phyloP scores from a whole-genome alignment of 208 protist species.

The Acanthamoeba lenticulata region DNA sequence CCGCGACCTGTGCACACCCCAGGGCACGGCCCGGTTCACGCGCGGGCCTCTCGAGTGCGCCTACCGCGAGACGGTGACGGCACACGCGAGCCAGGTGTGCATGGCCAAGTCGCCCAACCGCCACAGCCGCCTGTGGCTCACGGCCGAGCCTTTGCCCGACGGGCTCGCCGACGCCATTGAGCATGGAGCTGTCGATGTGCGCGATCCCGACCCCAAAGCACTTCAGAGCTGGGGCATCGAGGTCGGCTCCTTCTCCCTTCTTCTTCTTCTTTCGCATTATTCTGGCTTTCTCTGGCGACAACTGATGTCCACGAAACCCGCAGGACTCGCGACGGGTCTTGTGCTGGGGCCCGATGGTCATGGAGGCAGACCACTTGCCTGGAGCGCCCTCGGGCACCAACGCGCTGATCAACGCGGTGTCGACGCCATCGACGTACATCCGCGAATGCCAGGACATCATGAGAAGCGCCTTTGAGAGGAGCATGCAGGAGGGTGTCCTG shows the following conservation, averaged over 20 bases:
- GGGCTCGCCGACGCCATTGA: slow-evolving; percentile 94
- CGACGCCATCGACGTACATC: slow-evolving; percentile 96
- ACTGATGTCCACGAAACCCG: no score
- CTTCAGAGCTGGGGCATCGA: background rate
- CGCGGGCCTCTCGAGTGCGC: slow-evolving; percentile 97
- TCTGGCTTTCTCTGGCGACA: background rate
- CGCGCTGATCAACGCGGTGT: slow-evolving; percentile 89
- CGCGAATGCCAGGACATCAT: slow-evolving; percentile 98
- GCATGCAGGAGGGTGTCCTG: slow-evolving; percentile 94
- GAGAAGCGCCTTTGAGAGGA: slow-evolving; percentile 95
- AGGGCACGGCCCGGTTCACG: slow-evolving; percentile 91
- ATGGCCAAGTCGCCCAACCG: slow-evolving; percentile 99
- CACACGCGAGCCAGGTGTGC: slow-evolving; percentile 80
- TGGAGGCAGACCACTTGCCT: no score
- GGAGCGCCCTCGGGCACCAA: slow-evolving; percentile 95
- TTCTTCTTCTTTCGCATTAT: background rate
- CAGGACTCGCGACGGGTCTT: background rate
- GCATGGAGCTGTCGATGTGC: slow-evolving; percentile 85
- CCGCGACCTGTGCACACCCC: slow-evolving; percentile 93
- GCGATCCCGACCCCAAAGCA: background rate
- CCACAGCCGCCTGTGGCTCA: slow-evolving; percentile 98
- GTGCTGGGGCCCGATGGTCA: background rate
- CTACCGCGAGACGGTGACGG: slow-evolving; percentile 98
- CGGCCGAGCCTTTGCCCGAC: slow-evolving; percentile 93
- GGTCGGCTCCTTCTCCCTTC: background rate